These are phyloP conservation scores for Magnusiomyces suaveolens DNA, from an alignment of 1,139 yeast species.

Conservation along the genomic window DNA sequence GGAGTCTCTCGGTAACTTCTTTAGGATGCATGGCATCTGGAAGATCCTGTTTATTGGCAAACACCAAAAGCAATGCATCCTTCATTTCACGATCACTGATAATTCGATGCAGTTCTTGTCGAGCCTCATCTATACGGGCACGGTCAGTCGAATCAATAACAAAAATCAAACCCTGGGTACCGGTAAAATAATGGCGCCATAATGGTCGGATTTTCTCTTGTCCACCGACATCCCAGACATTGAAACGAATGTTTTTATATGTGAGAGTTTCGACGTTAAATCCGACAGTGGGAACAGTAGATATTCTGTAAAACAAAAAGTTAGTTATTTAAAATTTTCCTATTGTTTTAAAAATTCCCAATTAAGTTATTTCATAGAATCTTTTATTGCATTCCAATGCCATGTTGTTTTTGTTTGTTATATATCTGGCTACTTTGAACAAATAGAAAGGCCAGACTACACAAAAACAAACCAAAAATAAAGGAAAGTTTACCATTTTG, in stretches of 20 bases:
- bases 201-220: conserved; percentile 83
- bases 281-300: conserved; percentile 90
- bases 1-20: conserved; percentile 76
- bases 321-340: neutral
- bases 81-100: conserved; percentile 72
- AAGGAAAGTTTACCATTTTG: too few relatives aligned
- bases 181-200: conserved; percentile 93
- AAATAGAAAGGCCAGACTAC: neutral
- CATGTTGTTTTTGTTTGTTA: neutral
- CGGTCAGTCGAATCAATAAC: conserved; percentile 79
- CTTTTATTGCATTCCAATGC: neutral
- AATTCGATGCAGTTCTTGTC: conserved; percentile 66
- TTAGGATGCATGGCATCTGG: conserved; percentile 89
- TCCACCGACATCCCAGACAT: conserved; percentile 97
- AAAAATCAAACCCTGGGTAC: conserved; percentile 86
- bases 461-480: too few relatives aligned
- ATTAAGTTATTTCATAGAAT: too few relatives aligned
- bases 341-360: too few relatives aligned
- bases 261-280: conserved; percentile 89
- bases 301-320: conserved; percentile 34
- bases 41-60: conserved; percentile 86
- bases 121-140: conserved; percentile 66
- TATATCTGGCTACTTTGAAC: neutral
- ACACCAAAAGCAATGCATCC: conserved; percentile 66
- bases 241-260: conserved; percentile 77